Evolutionary conservation across 768 basidiomycete species (phyloP), one percentile per base, ranked within the genome.

Genomic region (Udeniomyces megalosporus): DNA sequence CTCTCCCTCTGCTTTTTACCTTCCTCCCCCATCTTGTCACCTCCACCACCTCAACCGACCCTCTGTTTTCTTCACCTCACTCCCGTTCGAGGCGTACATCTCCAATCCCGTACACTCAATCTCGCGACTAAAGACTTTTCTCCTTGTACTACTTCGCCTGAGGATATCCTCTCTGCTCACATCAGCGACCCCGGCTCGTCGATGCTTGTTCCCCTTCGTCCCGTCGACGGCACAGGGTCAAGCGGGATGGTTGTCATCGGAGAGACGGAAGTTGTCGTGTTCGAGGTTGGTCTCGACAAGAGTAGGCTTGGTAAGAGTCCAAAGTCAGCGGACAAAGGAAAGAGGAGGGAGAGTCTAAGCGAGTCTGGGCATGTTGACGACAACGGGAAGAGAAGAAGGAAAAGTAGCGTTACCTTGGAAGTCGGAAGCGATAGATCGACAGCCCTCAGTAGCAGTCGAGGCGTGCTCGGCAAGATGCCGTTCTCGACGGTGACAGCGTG

Each of bases 401-500:
- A 51, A n/a, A 66, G 66, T 38, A 53, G 32, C 12, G 15, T 49
- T 12, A 24, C 46, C 17, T 17, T 22, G 35, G 44, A 35, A 20
- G 38, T n/a, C 28, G 52, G 32, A 11, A 20, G 38, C 34, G 34
- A 11, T 57, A 68, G 64, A 59, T 49, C 1, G 66, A 6, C 49
- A 17, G 0, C 28, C 28, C 12, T 26, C 15, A 4, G 17, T 29
- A 49, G 58, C 20, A 14, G 50, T 17, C 24, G 46, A 31, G 29
- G 34, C 28, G 46, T 65, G 26, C n/a, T 17, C 17, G 49, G 31
- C 69, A 71, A 38, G 77, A 86, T 17, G 79, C 86, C 85, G 8
- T 88, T 84, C 82, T 80, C 78, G 62, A 80, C 82, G 64, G 76
- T 88, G 45, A 77, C 80, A 65, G 81, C 83, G 86, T 88, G 70